Evolutionary conservation across 2,329 filamentous ascomycete species (phyloP).

Genomic region (Verticillium zaregamsianum): DNA sequence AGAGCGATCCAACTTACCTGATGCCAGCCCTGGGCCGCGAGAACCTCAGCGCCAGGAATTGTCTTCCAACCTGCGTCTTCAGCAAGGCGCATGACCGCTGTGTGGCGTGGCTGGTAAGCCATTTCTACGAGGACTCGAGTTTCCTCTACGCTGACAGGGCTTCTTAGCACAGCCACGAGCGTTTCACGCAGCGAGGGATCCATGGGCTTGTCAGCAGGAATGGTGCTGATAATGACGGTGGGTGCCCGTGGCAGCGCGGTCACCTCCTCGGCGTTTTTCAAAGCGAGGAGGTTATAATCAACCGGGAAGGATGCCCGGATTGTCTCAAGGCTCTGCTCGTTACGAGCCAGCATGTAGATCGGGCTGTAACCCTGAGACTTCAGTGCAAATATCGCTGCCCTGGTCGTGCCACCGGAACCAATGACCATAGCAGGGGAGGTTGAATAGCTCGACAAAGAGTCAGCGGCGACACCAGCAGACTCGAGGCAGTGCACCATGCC

Average conservation of each 20-base stretch:
- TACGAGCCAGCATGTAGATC: constrained; percentile 83
- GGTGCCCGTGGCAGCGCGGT: constrained; percentile 37
- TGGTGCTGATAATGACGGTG: constrained; percentile 78
- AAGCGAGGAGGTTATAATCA: constrained; percentile 61
- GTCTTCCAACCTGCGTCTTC: constrained; percentile 74
- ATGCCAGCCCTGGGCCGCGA: constrained; percentile 84
- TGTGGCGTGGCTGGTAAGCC: constrained; percentile 88
- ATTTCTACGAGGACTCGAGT: constrained; percentile 77
- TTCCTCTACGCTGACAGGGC: constrained; percentile 29
- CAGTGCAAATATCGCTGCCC: constrained; percentile 86
- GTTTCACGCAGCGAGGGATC: constrained; percentile 66
- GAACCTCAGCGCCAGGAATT: constrained; percentile 82
- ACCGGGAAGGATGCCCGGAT: constrained; percentile 70
- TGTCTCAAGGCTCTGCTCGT: constrained; percentile 59
- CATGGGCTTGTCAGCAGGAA: constrained; percentile 83
- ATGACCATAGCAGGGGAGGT: constrained; percentile 68
- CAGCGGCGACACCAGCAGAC: constrained; percentile 55
- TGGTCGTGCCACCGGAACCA: constrained; percentile 85
- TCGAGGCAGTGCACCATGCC: constrained; percentile 82
- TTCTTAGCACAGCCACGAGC: constrained; percentile 50
- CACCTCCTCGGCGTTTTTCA: constrained; percentile 10
- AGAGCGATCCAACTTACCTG: constrained; percentile 54
- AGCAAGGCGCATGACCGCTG: constrained; percentile 80
- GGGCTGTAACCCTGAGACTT: constrained; percentile 78
- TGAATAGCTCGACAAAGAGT: constrained; percentile 21